Evolutionary conservation across 2,329 filamentous ascomycete genomes (phyloP), one percentile per base, ranked within the genome.

Genomic region (Uncinocarpus reesii): DNA sequence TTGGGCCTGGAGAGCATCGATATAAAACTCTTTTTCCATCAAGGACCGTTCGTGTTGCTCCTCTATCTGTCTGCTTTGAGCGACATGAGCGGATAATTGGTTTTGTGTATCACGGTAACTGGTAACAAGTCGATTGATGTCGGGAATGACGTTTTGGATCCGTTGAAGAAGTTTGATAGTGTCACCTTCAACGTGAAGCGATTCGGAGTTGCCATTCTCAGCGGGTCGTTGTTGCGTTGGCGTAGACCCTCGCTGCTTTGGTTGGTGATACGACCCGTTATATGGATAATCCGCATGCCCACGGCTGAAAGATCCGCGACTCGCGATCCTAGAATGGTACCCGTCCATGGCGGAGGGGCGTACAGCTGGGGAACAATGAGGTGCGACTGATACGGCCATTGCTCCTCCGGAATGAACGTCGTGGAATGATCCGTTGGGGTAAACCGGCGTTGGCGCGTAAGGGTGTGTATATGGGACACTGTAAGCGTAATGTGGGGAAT

Each of bases 21-120:
- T 74, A 53, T 77, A 72, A 44, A 66, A 70, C 41, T 78, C 73
- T 56, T 77, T 77, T 45, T 68, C 67, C 60, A 71, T 70, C 29
- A 77, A 57, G 24, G 67, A 69, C 51, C 76, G 71, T 42, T 73
- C 68, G 52, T 77, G 71, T 50, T 75, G 71, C 35, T 61, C 62
- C 50, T 71, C 66, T 16, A 71, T 64, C 50, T 74, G 67, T 47
- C 70, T 72, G 51, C 73, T 68, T 42, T 73, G 63, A 24, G 71
- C 68, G 51, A 76, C 73, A 13, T 72, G 67, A 26, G 68, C 65
- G 23, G 66, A 67, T 8, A 77, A 64, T 56, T 75, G 72, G 44
- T 62, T 69, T 48, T 75, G 71, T 2, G 71, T 72, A 48, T 71
- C 70, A 52, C 71, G 73, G 60, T 74, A 76, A 40, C 69, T 68